Percentiles rank a stretch among this genome's conserved stretches.
Conservation (phyloP, 352 stramenopile genomes). For the Pythium utonaiense region DNA sequence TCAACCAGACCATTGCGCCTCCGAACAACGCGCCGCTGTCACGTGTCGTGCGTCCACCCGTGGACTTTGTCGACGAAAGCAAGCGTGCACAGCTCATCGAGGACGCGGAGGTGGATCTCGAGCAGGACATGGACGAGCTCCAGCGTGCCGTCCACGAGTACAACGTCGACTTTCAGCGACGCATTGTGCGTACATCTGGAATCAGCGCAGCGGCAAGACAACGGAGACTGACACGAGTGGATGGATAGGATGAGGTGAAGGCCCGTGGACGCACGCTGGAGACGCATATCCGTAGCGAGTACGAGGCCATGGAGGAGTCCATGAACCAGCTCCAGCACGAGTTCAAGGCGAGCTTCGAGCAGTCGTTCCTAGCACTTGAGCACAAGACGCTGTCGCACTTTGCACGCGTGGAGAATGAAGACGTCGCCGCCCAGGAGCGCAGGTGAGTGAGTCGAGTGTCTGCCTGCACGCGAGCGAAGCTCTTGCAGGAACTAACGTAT, state of each 20-base stretch:
- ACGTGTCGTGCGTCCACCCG: conserved; percentile 32
- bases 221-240: neutral
- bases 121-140: conserved; percentile 80
- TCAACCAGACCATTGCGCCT: conserved; percentile 29
- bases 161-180: conserved; percentile 81
- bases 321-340: conserved; percentile 42
- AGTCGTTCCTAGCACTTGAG: conserved; percentile 47
- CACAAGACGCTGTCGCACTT: conserved; percentile 61
- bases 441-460: conserved; percentile 37
- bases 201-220: neutral
- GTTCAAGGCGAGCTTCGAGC: conserved; percentile 50
- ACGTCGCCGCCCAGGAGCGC: conserved; percentile 45
- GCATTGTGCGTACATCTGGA: conserved; percentile 44
- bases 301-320: conserved; percentile 57
- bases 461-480: too few species aligned
- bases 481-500: too few species aligned
- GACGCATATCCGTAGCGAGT: conserved; percentile 41
- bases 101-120: conserved; percentile 65
- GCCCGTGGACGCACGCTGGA: conserved; percentile 51
- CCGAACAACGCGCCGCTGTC: conserved; percentile 22
- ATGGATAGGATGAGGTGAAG: conserved; percentile 62
- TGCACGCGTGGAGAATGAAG: conserved; percentile 44
- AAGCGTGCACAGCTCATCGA: conserved; percentile 74
- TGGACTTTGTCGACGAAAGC: conserved; percentile 66
- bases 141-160: conserved; percentile 72